Conservation (phyloP, 2,329 filamentous ascomycete genomes). For the Macrophomina tecta region DNA sequence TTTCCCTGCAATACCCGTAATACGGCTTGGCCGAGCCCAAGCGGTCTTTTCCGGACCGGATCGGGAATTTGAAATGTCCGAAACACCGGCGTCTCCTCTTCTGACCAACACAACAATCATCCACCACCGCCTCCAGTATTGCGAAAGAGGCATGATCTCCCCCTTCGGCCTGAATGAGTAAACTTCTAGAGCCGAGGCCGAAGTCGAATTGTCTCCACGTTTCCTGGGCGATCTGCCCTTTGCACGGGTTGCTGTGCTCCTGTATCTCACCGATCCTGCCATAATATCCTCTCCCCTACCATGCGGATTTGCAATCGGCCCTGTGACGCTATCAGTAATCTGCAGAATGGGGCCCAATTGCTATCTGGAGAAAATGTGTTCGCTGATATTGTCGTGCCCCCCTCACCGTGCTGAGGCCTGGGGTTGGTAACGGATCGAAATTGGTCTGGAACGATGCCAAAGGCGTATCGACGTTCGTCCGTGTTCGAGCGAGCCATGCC, state of each 20-base stretch:
- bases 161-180: neutral
- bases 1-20: neutral
- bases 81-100: neutral
- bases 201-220: neutral
- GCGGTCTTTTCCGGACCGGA: neutral
- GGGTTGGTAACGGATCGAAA: neutral
- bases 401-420: neutral
- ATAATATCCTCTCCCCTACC: neutral
- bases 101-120: neutral
- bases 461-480: neutral
- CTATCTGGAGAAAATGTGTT: neutral
- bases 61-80: conserved; percentile 11
- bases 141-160: neutral
- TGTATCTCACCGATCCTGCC: neutral
- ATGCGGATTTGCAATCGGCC: neutral
- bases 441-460: neutral
- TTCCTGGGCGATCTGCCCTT: neutral
- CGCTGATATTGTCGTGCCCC: too few relatives aligned
- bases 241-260: neutral
- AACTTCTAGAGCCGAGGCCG: neutral
- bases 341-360: too few relatives aligned
- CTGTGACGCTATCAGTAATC: too few relatives aligned
- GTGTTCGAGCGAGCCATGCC: neutral
- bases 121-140: neutral
- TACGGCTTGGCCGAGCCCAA: neutral